phyloP scores from a whole-genome alignment of 176 grass and related monocot species.

The Carex parvula region DNA sequence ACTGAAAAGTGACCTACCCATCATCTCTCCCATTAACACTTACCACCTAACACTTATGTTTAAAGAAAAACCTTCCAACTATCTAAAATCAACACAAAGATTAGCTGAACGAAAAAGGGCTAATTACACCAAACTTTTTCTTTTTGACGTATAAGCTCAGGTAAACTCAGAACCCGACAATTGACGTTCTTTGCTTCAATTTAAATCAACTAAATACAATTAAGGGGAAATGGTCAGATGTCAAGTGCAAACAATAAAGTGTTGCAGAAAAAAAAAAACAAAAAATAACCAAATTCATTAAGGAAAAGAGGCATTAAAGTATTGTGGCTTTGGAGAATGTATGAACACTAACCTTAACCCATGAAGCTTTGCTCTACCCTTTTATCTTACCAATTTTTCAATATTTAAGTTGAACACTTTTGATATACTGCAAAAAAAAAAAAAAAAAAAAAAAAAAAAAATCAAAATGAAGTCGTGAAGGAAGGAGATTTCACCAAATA shows the following conservation, averaged over 20 bases:
- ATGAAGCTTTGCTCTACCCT: conserved; percentile 4
- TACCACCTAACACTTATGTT: not conserved
- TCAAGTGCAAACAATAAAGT: not conserved
- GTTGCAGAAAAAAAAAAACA: not conserved
- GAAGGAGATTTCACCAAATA: not conserved
- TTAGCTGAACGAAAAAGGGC: not conserved
- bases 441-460: not conserved
- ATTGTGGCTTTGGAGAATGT: not conserved
- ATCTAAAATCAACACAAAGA: not conserved
- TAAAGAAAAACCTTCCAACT: not conserved
- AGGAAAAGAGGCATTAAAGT: not conserved
- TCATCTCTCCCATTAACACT: not conserved
- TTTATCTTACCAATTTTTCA: not conserved
- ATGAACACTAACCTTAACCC: conserved; percentile 15
- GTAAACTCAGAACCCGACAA: not conserved
- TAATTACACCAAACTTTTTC: not conserved
- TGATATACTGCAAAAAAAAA: not conserved
- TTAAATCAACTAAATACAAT: not conserved
- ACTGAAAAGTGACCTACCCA: not conserved
- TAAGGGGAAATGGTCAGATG: not conserved
- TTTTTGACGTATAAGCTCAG: not conserved
- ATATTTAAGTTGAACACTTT: not conserved
- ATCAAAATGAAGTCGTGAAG: too few species aligned
- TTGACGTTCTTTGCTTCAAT: not conserved
- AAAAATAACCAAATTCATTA: not conserved